phyloP scores from a whole-genome alignment of 805 yeast species.

The Komagataella kurtzmanii region DNA sequence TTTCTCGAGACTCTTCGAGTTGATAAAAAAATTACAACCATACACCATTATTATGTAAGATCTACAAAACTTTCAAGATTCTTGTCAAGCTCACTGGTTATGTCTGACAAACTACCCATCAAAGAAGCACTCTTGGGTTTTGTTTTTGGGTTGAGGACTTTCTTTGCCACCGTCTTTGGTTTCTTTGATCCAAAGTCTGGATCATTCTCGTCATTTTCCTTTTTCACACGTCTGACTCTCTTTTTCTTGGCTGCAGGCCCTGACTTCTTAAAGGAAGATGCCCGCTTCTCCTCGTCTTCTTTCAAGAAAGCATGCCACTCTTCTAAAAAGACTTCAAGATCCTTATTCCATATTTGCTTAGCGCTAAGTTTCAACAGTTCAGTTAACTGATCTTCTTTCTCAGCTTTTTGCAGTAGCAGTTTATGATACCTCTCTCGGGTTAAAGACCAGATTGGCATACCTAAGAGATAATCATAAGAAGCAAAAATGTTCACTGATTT shows the following conservation, averaged over 20 bases:
- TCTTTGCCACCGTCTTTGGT: constrained; percentile 2
- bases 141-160: background rate
- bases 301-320: constrained; percentile 58
- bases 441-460: constrained; percentile 89
- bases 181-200: constrained; percentile 7
- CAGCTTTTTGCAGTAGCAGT: constrained; percentile 58
- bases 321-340: constrained; percentile 58
- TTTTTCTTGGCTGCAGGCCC: constrained; percentile 26
- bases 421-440: constrained; percentile 82
- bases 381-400: constrained; percentile 59
- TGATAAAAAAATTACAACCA: background rate
- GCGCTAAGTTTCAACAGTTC: constrained; percentile 54
- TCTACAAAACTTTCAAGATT: background rate
- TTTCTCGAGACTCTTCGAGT: background rate
- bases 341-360: constrained; percentile 80
- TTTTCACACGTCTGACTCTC: constrained; percentile 18
- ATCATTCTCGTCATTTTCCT: constrained; percentile 12
- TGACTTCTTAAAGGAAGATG: constrained; percentile 20
- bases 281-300: constrained; percentile 49
- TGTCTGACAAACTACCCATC: background rate
- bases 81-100: background rate
- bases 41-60: background rate
- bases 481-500: constrained; percentile 37
- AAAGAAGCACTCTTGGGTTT: background rate
- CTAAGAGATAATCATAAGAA: constrained; percentile 75